Evolutionary conservation across 345 rosid species (phyloP).

Genomic region (Linum trigynum): DNA sequence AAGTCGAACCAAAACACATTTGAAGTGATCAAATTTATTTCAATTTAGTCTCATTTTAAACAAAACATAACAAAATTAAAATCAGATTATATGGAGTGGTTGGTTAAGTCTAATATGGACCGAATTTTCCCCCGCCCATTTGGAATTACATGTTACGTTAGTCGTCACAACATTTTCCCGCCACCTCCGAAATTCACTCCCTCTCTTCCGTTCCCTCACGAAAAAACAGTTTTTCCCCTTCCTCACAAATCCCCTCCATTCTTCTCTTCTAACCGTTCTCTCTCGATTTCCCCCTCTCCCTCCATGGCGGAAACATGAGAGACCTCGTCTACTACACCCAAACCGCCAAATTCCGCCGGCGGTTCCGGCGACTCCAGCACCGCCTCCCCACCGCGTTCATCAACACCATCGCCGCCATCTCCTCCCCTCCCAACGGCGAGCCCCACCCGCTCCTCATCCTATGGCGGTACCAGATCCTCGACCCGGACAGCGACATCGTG

Average conservation of each 20-base stretch:
- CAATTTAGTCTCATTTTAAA: no score
- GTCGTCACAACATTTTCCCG: not conserved
- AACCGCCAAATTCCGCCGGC: constrained; percentile 27
- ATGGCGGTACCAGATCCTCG: constrained; percentile 83
- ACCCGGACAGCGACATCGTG: constrained; percentile 80
- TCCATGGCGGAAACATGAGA: not conserved
- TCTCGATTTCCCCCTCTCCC: not conserved
- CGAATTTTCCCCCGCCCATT: no score
- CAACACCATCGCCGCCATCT: not conserved
- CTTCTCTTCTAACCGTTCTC: not conserved
- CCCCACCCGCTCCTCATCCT: constrained; percentile 34
- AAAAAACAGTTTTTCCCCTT: not conserved
- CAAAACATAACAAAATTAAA: no score
- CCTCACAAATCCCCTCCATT: constrained; percentile 1
- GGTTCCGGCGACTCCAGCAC: constrained; percentile 28
- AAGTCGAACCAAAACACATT: no score
- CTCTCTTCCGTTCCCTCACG: not conserved
- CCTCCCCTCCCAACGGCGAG: constrained; percentile 6
- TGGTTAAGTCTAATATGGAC: no score
- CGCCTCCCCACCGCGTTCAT: constrained; percentile 8
- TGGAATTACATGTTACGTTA: no score
- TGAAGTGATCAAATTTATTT: no score
- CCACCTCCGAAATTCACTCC: not conserved
- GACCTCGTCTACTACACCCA: not conserved
- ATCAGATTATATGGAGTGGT: no score